Conservation (phyloP, 495 filamentous ascomycete species). For the Tuber indicum region DNA sequence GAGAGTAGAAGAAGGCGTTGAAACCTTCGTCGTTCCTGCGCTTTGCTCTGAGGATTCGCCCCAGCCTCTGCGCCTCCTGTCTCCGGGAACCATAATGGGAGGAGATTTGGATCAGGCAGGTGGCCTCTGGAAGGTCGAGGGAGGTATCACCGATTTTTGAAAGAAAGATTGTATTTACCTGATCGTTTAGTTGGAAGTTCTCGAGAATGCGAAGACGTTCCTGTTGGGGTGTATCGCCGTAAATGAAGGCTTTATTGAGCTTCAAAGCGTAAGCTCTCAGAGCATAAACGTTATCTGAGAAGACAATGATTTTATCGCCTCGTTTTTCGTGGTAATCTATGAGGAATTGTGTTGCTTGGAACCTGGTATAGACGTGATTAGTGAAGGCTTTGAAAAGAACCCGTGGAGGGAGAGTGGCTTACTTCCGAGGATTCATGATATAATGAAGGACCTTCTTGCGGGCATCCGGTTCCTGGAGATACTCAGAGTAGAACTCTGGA, state of each 20-base stretch:
- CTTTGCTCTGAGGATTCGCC: slow-evolving; percentile 92
- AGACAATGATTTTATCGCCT: slow-evolving; percentile 98
- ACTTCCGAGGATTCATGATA: slow-evolving; percentile 96
- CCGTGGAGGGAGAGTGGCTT: slow-evolving; percentile 4
- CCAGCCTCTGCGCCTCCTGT: slow-evolving; percentile 92
- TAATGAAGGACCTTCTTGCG: slow-evolving; percentile 70
- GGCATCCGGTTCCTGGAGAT: slow-evolving; percentile 63
- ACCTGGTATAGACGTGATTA: slow-evolving; percentile 19
- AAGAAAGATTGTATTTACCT: slow-evolving; percentile 92
- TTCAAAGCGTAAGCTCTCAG: slow-evolving; percentile 77
- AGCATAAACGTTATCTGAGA: slow-evolving; percentile 96
- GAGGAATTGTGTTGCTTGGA: slow-evolving; percentile 91
- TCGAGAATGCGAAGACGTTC: slow-evolving; percentile 87
- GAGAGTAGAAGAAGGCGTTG: slow-evolving; percentile 98
- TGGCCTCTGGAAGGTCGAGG: slow-evolving; percentile 92
- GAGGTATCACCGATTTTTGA: slow-evolving; percentile 98
- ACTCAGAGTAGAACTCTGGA: slow-evolving; percentile 93
- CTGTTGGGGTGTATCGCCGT: slow-evolving; percentile 74
- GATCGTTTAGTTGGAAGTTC: slow-evolving; percentile 92
- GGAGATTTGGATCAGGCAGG: slow-evolving; percentile 95
- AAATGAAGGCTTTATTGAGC: slow-evolving; percentile 86
- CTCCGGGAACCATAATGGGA: slow-evolving; percentile 96
- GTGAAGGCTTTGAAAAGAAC: slow-evolving; percentile 4
- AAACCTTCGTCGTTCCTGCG: slow-evolving; percentile 97
- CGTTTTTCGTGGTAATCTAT: slow-evolving; percentile 96